Percentiles rank a stretch among this genome's conserved stretches.
These are phyloP conservation scores for Fusarium anguioides DNA, from an alignment of 2,329 filamentous ascomycete genomes.

Conservation along the genomic window DNA sequence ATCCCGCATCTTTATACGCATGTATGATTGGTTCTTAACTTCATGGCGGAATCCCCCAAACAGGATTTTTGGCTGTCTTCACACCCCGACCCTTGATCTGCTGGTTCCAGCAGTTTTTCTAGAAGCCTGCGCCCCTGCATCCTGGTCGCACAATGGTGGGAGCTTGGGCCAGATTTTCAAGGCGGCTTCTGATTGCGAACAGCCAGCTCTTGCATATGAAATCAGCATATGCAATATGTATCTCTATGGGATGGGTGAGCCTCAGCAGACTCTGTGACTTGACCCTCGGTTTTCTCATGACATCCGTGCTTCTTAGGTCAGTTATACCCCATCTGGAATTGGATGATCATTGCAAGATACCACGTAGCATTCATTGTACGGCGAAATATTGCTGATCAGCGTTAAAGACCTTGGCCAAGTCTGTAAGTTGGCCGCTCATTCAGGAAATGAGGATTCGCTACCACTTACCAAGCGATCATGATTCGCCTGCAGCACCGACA, in stretches of 20 bases:
- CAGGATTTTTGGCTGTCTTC: conserved; percentile 38
- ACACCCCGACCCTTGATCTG: conserved; percentile 35
- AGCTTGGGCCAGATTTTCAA: conserved; percentile 44
- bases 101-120: conserved; percentile 45
- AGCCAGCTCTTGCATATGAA: conserved; percentile 26
- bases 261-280: conserved; percentile 10
- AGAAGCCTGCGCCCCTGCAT: conserved; percentile 48
- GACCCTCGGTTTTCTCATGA: background rate
- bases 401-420: conserved; percentile 14
- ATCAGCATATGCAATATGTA: conserved; percentile 5
- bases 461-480: conserved; percentile 3
- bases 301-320: conserved; percentile 20
- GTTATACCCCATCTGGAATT: conserved; percentile 30
- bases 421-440: conserved; percentile 1
- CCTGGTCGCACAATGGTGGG: conserved; percentile 22
- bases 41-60: conserved; percentile 30
- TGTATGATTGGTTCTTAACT: conserved; percentile 37
- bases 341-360: conserved; percentile 23
- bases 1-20: conserved; percentile 39
- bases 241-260: background rate
- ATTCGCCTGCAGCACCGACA: conserved; percentile 11
- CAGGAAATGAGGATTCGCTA: conserved; percentile 19
- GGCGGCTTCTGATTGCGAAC: conserved; percentile 22
- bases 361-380: conserved; percentile 2
- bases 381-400: conserved; percentile 15